Evolutionary conservation across 768 basidiomycete species (phyloP).

Genomic region (Rhodotorula babjevae): DNA sequence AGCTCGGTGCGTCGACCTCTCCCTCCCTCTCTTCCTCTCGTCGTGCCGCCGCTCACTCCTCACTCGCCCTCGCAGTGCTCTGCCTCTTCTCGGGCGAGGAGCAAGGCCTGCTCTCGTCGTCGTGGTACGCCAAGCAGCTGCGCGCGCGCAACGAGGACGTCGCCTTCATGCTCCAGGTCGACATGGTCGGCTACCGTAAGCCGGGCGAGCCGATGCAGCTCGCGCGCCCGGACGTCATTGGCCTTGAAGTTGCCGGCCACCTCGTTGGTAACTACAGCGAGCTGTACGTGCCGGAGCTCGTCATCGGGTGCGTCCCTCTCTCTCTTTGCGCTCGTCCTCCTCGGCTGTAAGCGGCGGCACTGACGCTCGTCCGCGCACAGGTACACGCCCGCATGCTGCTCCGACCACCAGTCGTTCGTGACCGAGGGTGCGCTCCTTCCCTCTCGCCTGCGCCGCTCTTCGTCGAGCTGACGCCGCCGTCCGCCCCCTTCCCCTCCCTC

Average conservation of each 20-base stretch:
- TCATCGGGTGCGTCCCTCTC: slow-evolving; percentile 32
- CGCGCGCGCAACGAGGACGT: slow-evolving; percentile 12
- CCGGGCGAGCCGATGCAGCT: slow-evolving; percentile 43
- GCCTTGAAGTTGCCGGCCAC: slow-evolving; percentile 23
- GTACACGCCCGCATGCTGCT: slow-evolving; percentile 42
- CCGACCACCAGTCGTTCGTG: slow-evolving; percentile 41
- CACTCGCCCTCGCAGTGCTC: slow-evolving; percentile 7
- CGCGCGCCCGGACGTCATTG: slow-evolving; percentile 42
- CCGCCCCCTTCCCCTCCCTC: no score
- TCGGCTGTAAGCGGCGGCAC: no score
- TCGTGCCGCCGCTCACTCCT: not conserved
- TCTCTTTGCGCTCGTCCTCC: not conserved
- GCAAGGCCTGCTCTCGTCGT: slow-evolving; percentile 42
- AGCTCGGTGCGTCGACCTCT: slow-evolving; percentile 27
- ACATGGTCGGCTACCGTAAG: slow-evolving; percentile 41
- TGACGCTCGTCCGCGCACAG: not conserved
- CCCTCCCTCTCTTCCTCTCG: not conserved
- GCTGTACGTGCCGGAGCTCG: slow-evolving; percentile 43
- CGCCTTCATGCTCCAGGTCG: slow-evolving; percentile 33
- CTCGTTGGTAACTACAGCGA: slow-evolving; percentile 40
- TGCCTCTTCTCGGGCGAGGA: slow-evolving; percentile 44
- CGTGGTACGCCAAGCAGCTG: slow-evolving; percentile 30
- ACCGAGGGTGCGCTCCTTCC: not conserved
- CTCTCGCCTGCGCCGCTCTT: not conserved
- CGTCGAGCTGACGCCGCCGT: no score